These are phyloP conservation scores for Starmera dryadoides DNA, from an alignment of 805 yeast species.

Conservation along the genomic window DNA sequence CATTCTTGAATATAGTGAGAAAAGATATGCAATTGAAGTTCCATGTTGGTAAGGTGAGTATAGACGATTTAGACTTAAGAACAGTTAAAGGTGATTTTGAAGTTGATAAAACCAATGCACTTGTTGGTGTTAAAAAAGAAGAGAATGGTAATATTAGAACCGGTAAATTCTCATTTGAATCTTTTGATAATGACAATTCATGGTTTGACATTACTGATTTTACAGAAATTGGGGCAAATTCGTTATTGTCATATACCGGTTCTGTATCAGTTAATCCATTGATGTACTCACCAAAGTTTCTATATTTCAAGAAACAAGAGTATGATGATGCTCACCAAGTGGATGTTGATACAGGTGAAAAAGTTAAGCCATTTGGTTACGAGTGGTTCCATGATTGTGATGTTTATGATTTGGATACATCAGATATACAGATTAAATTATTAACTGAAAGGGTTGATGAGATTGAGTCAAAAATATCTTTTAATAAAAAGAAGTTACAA, in stretches of 20 bases:
- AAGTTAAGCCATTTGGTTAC: constrained; percentile 39
- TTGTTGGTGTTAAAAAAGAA: constrained; percentile 6
- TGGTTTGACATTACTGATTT: constrained; percentile 64
- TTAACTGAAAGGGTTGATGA: constrained; percentile 19
- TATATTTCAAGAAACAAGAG: constrained; percentile 60
- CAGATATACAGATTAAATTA: constrained; percentile 33
- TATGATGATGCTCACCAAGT: constrained; percentile 34
- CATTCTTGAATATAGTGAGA: constrained; percentile 38
- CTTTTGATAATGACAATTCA: constrained; percentile 44
- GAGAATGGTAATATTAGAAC: constrained; percentile 7
- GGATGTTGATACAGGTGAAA: constrained; percentile 27
- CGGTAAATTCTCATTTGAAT: constrained; percentile 17
- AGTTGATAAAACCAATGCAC: constrained; percentile 12
- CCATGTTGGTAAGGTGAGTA: constrained; percentile 55
- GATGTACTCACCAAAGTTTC: constrained; percentile 59
- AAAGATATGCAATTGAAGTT: constrained; percentile 50
- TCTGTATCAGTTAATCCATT: constrained; percentile 50
- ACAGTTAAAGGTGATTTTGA: constrained; percentile 41
- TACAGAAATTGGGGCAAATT: constrained; percentile 44
- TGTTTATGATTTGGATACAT: constrained; percentile 29
- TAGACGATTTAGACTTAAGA: constrained; percentile 53
- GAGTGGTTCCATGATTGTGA: constrained; percentile 59
- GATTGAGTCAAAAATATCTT: constrained; percentile 20
- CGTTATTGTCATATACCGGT: constrained; percentile 29
- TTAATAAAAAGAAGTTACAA: constrained; percentile 12